A percentile compares a stretch with the other conserved stretches of the same genome.
These are phyloP conservation scores for Venturia aucupariae DNA, from an alignment of 2,329 filamentous ascomycete genomes.

Conservation along the genomic window DNA sequence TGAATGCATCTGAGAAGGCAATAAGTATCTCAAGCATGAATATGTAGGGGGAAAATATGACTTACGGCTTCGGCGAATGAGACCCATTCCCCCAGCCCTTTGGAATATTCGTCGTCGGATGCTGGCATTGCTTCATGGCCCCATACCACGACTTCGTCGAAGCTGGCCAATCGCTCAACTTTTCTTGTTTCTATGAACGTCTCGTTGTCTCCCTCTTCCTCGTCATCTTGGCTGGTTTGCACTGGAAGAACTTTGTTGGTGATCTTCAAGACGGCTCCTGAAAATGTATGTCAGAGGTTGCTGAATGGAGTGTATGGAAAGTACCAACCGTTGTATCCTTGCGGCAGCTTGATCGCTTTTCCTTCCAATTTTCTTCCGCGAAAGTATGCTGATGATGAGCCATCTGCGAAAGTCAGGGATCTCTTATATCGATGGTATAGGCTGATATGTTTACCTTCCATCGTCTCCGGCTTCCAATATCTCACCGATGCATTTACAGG, in stretches of 20 bases:
- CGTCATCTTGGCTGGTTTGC: slow-evolving; percentile 14
- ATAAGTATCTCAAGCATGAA: background rate
- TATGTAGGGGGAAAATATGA: slow-evolving; percentile 8
- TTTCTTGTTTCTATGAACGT: slow-evolving; percentile 27
- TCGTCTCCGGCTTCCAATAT: slow-evolving; percentile 59
- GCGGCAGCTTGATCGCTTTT: slow-evolving; percentile 55
- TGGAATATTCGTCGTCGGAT: slow-evolving; percentile 59
- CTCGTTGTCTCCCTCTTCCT: slow-evolving; percentile 19
- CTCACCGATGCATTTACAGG: slow-evolving; percentile 52
- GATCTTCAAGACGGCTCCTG: slow-evolving; percentile 21
- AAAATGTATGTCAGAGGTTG: background rate
- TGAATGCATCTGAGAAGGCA: background rate
- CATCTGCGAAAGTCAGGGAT: slow-evolving; percentile 18
- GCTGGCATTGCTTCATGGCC: slow-evolving; percentile 60
- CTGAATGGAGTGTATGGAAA: background rate
- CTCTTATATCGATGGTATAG: slow-evolving; percentile 18
- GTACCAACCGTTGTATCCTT: slow-evolving; percentile 53
- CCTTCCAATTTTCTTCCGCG: slow-evolving; percentile 73
- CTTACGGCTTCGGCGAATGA: slow-evolving; percentile 59
- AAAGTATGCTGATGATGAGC: slow-evolving; percentile 54
- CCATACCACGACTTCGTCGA: slow-evolving; percentile 76
- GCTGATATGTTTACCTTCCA: slow-evolving; percentile 29
- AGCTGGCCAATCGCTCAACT: slow-evolving; percentile 56
- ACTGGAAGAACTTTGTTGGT: slow-evolving; percentile 23
- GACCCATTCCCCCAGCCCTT: slow-evolving; percentile 74